Conservation (phyloP, 306 rosid species). For the Quercus cerris region DNA sequence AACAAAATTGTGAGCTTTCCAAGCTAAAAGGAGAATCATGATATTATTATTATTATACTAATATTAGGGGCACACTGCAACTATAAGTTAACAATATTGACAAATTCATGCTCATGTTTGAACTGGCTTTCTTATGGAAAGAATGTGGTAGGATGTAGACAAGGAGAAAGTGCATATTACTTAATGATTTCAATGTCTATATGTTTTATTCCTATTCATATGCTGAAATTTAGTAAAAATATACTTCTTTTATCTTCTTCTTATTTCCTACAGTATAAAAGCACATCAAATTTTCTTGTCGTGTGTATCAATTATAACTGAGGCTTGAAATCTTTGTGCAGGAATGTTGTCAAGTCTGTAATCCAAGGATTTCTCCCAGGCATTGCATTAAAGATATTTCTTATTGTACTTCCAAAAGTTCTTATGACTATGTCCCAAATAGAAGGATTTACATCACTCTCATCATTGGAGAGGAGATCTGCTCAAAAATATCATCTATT, state of each 20-base stretch:
- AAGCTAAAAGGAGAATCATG: background rate
- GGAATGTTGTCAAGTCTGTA: constrained; percentile 56
- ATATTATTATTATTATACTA: background rate
- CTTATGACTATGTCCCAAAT: constrained; percentile 76
- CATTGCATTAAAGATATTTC: constrained; percentile 78
- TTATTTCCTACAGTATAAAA: background rate
- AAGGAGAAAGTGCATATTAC: background rate
- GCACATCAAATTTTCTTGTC: background rate
- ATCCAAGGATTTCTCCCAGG: constrained; percentile 96
- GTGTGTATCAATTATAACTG: constrained; percentile 5
- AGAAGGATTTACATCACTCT: constrained; percentile 70
- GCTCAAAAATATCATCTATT: constrained; percentile 79
- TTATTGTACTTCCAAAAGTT: constrained; percentile 62
- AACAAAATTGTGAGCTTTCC: background rate
- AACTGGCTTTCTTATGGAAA: background rate
- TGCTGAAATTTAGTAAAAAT: background rate
- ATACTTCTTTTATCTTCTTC: background rate
- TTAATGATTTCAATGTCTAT: background rate
- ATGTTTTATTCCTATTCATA: background rate
- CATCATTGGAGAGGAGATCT: constrained; percentile 73
- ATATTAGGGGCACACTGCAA: background rate
- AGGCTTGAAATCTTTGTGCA: constrained; percentile 38
- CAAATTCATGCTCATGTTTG: background rate
- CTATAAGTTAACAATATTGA: background rate
- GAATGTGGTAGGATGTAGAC: background rate